Conservation (phyloP, 106 monocot species). For the Dendrobium huoshanense region DNA sequence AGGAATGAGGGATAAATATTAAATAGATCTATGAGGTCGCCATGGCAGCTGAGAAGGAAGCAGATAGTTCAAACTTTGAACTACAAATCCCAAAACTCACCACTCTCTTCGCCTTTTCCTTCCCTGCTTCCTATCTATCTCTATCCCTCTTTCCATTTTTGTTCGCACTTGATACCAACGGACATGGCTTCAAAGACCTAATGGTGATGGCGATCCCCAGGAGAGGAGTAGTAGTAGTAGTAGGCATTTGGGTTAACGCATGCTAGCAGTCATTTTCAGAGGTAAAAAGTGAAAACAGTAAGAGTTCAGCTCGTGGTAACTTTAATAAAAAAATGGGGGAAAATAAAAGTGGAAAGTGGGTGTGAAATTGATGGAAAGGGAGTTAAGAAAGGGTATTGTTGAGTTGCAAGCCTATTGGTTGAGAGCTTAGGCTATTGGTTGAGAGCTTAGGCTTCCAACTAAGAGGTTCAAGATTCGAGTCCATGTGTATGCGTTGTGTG, state of each 20-base stretch:
- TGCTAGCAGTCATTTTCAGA: neutral
- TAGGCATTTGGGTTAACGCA: neutral
- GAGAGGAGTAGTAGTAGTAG: neutral
- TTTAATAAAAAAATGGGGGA: too few relatives aligned
- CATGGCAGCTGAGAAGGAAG: neutral
- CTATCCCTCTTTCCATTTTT: neutral
- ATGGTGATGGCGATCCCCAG: conserved; percentile 7
- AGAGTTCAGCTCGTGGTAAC: too few relatives aligned
- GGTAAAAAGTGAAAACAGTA: neutral
- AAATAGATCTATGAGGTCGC: neutral
- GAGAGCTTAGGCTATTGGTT: too few relatives aligned
- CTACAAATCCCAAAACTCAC: neutral
- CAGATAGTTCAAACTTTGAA: neutral
- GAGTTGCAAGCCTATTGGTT: too few relatives aligned
- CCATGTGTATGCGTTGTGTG: too few relatives aligned
- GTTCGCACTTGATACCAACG: conserved; percentile 1
- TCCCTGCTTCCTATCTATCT: neutral
- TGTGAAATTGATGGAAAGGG: too few relatives aligned
- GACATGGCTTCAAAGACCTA: neutral
- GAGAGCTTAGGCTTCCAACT: too few relatives aligned
- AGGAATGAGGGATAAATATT: conserved; percentile 18
- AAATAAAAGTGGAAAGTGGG: too few relatives aligned
- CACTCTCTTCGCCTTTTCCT: neutral
- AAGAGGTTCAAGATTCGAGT: too few relatives aligned
- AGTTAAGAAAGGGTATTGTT: too few relatives aligned